Base-by-base conservation (phyloP, 345 rosid species). In the Ceriops tagal region DNA sequence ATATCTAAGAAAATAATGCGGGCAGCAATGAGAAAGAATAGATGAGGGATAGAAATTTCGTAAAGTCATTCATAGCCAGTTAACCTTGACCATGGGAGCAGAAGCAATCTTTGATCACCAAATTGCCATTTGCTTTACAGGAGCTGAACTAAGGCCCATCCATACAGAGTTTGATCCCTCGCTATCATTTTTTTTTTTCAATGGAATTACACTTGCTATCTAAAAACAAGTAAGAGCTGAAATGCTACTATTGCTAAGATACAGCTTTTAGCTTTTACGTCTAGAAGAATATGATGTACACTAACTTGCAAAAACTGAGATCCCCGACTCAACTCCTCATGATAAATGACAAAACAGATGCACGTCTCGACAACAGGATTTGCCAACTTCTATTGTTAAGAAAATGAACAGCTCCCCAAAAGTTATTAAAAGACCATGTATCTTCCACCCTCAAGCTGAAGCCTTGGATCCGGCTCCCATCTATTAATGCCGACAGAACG, bases 221-320 rank as follows among this genome's bases (percentile, higher is more conserved):
- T 22, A 57, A 34, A 62, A 52, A 66, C 21, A 58, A 30, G 53
- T 21, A 34, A 7, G 46, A 26, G 57, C 43, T 37, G 49, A 64
- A 32, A 58, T 24, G 67, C 32, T 19, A 16, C 27, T 58, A 49
- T 43, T 35, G 53, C 47, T 70, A 67, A 58, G 67, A 75, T 65
- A 74, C 68, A 27, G 61, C 73, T 74, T 56, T 69, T 73, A 71
- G 62, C 61, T n/a, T 71, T 76, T 65, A 64, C 27, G 34, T 65
- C 64, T 60, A 32, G 30, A 62, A 57, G 75, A 61, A 58, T 58
- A 66, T 66, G 69, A 59, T 66, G 69, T 64, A 71, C 71, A 77
- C n/a, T 56, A 53, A 70, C 69, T 53, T 57, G 71, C 73, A 43
- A 27, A 43, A 7, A 28, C 49, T 62, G 16, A 31, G 59, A 46